These are phyloP conservation scores for Acmispon strigosus DNA, from an alignment of 306 rosid species.

Conservation along the genomic window DNA sequence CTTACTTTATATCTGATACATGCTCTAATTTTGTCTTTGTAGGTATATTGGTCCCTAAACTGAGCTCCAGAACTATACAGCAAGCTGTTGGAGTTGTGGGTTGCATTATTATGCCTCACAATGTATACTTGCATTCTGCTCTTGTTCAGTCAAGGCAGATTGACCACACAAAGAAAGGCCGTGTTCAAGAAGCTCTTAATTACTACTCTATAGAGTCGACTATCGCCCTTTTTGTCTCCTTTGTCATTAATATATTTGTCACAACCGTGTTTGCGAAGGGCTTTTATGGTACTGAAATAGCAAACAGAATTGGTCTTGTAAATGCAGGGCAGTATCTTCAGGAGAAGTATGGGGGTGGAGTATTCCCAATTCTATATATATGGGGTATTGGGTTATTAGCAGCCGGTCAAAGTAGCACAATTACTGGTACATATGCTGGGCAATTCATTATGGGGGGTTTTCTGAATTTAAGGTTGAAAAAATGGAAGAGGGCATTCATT, in stretches of 20 bases:
- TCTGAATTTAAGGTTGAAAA: slow-evolving; percentile 75
- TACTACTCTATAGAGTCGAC: slow-evolving; percentile 91
- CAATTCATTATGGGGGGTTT: slow-evolving; percentile 99
- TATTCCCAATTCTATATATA: slow-evolving; percentile 77
- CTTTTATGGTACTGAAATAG: slow-evolving; percentile 72
- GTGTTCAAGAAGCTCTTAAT: slow-evolving; percentile 88
- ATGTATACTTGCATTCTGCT: slow-evolving; percentile 91
- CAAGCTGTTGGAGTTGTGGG: slow-evolving; percentile 99
- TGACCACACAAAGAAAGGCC: slow-evolving; percentile 56
- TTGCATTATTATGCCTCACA: slow-evolving; percentile 97
- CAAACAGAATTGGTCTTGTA: slow-evolving; percentile 69
- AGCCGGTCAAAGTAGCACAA: slow-evolving; percentile 97
- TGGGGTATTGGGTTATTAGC: slow-evolving; percentile 95
- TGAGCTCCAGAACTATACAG: slow-evolving; percentile 80
- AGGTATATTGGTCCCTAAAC: slow-evolving; percentile 91
- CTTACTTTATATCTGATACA: slow-evolving; percentile 11
- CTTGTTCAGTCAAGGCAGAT: slow-evolving; percentile 87
- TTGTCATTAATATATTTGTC: slow-evolving; percentile 74
- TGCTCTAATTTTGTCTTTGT: not conserved
- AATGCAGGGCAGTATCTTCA: slow-evolving; percentile 92
- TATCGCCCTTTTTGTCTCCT: slow-evolving; percentile 68
- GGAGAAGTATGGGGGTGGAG: slow-evolving; percentile 87
- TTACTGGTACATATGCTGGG: slow-evolving; percentile 99
- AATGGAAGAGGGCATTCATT: slow-evolving; percentile 86
- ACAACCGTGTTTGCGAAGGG: slow-evolving; percentile 92